These are phyloP conservation scores for Phragmites australis DNA, from an alignment of 176 grass and related monocot genomes.

Conservation along the genomic window DNA sequence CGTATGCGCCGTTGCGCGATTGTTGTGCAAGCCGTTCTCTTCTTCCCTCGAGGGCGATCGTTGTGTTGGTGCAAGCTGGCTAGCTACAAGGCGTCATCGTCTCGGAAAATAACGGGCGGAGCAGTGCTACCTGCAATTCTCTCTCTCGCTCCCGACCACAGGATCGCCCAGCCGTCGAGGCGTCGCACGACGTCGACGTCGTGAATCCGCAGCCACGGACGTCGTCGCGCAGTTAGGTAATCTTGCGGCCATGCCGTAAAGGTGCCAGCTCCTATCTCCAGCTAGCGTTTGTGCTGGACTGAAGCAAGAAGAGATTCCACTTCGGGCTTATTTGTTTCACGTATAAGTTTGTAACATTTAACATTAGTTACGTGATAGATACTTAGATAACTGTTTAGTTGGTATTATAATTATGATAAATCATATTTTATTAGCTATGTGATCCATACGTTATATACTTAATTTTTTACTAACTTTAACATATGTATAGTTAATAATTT, in stretches of 20 bases:
- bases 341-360: too few species aligned
- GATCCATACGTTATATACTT: too few species aligned
- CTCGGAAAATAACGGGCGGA: background rate
- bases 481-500: too few species aligned
- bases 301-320: too few species aligned
- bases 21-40: background rate
- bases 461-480: too few species aligned
- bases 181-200: conserved; percentile 12
- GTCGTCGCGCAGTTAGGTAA: background rate
- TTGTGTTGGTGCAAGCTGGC: background rate
- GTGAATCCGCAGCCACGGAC: conserved; percentile 25
- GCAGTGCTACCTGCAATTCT: background rate
- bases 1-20: background rate
- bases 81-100: background rate
- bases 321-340: too few species aligned
- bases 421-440: too few species aligned
- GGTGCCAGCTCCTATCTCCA: too few species aligned
- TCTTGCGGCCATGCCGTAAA: background rate
- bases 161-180: background rate
- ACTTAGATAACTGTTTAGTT: too few species aligned
- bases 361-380: too few species aligned
- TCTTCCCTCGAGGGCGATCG: background rate
- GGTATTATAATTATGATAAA: too few species aligned
- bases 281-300: too few species aligned
- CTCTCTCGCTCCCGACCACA: conserved; percentile 35